Percentiles rank a stretch among this genome's conserved stretches.
Conservation (phyloP, 257 asterid species). For the Gynochthodes officinalis region DNA sequence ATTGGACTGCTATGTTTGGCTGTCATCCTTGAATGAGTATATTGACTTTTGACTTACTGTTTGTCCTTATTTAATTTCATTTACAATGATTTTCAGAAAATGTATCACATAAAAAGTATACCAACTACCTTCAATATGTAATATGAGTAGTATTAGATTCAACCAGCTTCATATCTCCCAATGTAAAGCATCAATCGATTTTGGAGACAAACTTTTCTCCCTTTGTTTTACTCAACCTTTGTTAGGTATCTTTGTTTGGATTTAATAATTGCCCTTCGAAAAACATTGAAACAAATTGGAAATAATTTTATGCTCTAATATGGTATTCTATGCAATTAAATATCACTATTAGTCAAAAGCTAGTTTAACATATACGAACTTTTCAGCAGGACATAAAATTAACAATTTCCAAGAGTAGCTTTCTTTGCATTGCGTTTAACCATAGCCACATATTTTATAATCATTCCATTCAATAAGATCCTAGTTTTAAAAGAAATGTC, state of each 20-base stretch:
- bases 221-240: too few relatives aligned
- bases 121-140: too few relatives aligned
- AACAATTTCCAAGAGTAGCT: constrained; percentile 45
- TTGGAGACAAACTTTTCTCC: not conserved
- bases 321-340: too few relatives aligned
- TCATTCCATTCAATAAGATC: constrained; percentile 58
- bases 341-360: too few relatives aligned
- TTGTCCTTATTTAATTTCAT: not conserved
- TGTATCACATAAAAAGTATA: not conserved
- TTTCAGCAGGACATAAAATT: not conserved
- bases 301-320: too few relatives aligned
- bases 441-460: constrained; percentile 50
- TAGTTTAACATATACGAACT: too few relatives aligned
- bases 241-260: not conserved
- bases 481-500: constrained; percentile 21
- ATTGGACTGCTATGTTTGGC: not conserved
- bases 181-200: too few relatives aligned
- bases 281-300: too few relatives aligned
- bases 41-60: not conserved
- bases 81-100: not conserved
- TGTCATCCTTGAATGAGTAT: not conserved
- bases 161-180: too few relatives aligned
- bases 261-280: too few relatives aligned
- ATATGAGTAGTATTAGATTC: too few relatives aligned
- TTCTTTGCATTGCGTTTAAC: constrained; percentile 50